phyloP scores from a whole-genome alignment of 257 asterid species.

The Fraxinus anomala region DNA sequence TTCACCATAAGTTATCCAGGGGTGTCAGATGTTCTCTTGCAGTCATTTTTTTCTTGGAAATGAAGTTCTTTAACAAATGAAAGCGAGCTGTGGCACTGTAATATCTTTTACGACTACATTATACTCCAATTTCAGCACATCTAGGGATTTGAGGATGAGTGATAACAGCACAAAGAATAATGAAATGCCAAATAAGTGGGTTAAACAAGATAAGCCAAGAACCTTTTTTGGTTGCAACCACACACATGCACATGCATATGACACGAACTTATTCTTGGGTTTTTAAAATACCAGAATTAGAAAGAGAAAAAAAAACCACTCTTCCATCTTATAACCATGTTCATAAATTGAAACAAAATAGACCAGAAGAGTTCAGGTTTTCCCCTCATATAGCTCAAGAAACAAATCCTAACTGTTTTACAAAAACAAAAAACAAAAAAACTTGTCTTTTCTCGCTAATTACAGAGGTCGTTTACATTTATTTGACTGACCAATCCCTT shows the following conservation, averaged over 20 bases:
- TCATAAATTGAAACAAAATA: not conserved
- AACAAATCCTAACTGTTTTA: not conserved
- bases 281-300: not conserved
- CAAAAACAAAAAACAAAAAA: no score
- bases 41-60: no score
- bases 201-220: not conserved
- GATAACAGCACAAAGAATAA: not conserved
- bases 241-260: not conserved
- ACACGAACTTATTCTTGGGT: not conserved
- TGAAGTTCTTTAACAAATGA: no score
- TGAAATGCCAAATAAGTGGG: not conserved
- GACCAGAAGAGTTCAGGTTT: not conserved
- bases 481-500: no score
- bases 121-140: not conserved
- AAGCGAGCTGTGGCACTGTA: no score
- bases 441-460: not conserved
- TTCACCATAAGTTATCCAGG: not conserved
- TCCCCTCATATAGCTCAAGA: not conserved
- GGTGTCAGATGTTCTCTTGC: not conserved
- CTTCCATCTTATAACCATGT: not conserved
- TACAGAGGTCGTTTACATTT: not conserved
- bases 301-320: not conserved
- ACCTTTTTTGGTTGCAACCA: not conserved
- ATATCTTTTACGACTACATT: not conserved
- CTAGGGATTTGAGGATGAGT: not conserved